Evolutionary conservation across 192 early-diverging fungal genomes (phyloP), one percentile per base, ranked within the genome.

Genomic region (Backusella mclennaniae): DNA sequence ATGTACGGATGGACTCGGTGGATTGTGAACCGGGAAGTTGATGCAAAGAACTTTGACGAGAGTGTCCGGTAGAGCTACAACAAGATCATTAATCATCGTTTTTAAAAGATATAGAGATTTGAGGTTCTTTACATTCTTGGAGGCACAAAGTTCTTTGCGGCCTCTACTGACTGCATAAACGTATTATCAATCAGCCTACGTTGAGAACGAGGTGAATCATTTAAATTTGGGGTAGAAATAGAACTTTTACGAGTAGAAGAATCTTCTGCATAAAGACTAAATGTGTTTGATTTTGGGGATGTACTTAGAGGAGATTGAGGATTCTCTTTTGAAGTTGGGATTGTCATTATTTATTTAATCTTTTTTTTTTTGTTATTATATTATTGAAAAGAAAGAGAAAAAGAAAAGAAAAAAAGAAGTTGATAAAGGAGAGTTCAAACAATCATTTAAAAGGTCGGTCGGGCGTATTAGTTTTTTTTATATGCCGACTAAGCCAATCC

Each of bases 181-280:
- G 68, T 69, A 21, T 35, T 38, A 36, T 71, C 70, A 29, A 71
- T 49, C 41, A 49, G 42, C 29, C 15, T 71, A 49, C 70, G 70
- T 33, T 71, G 70, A 36, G 41, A 42, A 33, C 26, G 23, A 49
- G 70, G 70, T 71, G 70, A 71, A 71, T 71, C 70, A 49, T 71
- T 63, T 63, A 63, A 63, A 63, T 63, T 63, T 26, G 56, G 26
- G 26, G 42, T 71, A 12, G 68, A 41, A 23, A 69, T 38, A 49
- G 70, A 71, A 6, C 70, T 44, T 31, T 44, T 36, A 49, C 70
- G 70, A 49, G 70, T 71, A 71, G 70, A 71, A 33, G 70, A 71
- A 19, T 44, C 41, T 19, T 71, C 70, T 17, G 70, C 70, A 29
- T 71, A 71, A n/a, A 71, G 39, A 71, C 70, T 71, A 49, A 71